Base-by-base conservation (phyloP, 202 grass and related monocot genomes). In the Schoenoplectus triqueter region DNA sequence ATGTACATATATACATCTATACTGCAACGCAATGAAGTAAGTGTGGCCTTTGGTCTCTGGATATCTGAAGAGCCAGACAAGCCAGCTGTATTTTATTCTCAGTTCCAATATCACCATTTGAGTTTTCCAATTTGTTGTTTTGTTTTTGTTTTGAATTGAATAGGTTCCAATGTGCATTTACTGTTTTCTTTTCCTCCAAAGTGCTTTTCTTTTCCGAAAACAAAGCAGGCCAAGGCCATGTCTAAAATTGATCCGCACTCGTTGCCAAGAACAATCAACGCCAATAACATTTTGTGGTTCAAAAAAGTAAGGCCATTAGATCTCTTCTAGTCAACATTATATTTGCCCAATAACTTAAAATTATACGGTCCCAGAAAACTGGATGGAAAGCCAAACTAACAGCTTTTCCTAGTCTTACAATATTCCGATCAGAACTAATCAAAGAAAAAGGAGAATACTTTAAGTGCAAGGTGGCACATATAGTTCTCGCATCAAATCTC, bases 401-500 rank as follows among this genome's bases (percentile, higher is more conserved):
- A 59, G 73, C 73, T 55, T 57, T 41, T 59, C 73, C 55, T 61
- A 61, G 31, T 79, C 50, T 61, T 61, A 79, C 6, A 45, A 79
- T 79, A 54, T 55, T 61, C 39, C 14, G 20, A 79, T 17, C 52
- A 56, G 11, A 79, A 79, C 52, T 42, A 61, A 62, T n/a, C 7
- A 49, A 54, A 77, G 52, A 56, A 77, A 39, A 77, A 17, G 2
- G 6, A 56, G 72, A 77, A 77, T 22, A 59, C 52, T 56, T 56
- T 55, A 7, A 51, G 10, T 57, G 73, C 50, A 50, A 55, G 22
- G 39, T 62, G 45, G 39, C 75, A 79, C 39, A 61, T 61, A 79
- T 79, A 22, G 49, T 17, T 78, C 55, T 79, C 14, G 50, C 49
- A 40, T 60, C 31, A 60, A 78, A 61, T 61, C 75, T 79, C 73